Conservation (phyloP, 1,139 yeast species). For the Diutina rugosa region DNA sequence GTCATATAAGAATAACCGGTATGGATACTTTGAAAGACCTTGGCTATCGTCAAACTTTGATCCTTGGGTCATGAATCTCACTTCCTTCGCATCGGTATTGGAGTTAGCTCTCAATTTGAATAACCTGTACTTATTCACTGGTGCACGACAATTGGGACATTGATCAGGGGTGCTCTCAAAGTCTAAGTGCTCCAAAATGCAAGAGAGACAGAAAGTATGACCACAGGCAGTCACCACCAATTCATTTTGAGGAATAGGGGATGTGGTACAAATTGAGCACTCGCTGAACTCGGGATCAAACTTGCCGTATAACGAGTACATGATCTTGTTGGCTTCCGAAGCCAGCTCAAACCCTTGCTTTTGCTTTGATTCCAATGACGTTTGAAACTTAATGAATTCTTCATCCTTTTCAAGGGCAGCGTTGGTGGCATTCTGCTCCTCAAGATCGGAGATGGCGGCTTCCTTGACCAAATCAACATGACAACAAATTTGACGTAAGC, state of each 20-base stretch:
- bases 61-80: constrained; percentile 18
- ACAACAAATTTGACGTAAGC: constrained; percentile 83
- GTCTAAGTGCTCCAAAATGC: constrained; percentile 61
- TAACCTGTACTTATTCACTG: constrained; percentile 28
- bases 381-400: constrained; percentile 9
- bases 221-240: constrained; percentile 67
- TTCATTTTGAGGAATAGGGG: constrained; percentile 42
- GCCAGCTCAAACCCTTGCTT: constrained; percentile 15
- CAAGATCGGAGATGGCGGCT: constrained; percentile 15
- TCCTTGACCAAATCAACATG: constrained; percentile 54
- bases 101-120: constrained; percentile 21
- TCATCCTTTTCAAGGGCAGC: constrained; percentile 10
- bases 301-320: constrained; percentile 13
- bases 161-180: constrained; percentile 25
- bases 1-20: constrained; percentile 29
- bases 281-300: constrained; percentile 39
- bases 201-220: constrained; percentile 64
- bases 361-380: constrained; percentile 11
- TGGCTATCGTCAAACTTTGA: constrained; percentile 6
- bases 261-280: constrained; percentile 74
- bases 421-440: background rate
- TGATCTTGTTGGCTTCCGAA: constrained; percentile 16
- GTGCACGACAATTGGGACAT: constrained; percentile 52
- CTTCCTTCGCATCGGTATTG: constrained; percentile 17
- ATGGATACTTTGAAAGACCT: constrained; percentile 8